Percentiles rank a stretch among this genome's conserved stretches.
Conservation (phyloP, 2,329 filamentous ascomycete genomes). For the Arthrocladium fulminans region DNA sequence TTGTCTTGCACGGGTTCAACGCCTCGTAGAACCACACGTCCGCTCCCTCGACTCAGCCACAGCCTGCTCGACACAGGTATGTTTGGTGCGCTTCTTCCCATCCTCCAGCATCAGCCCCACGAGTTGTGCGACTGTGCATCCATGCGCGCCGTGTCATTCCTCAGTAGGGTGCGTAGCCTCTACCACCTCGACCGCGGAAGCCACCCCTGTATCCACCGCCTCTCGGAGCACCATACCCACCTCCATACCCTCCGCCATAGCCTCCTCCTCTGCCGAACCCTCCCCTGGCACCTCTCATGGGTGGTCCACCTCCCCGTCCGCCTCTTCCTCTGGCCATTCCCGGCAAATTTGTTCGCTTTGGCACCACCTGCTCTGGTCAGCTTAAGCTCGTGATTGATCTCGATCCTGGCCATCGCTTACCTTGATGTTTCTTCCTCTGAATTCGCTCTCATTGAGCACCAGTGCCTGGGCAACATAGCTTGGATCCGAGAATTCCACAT, state of each 20-base stretch:
- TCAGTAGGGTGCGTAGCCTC: slow-evolving; percentile 46
- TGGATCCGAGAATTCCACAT: slow-evolving; percentile 95
- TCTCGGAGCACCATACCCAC: slow-evolving; percentile 16
- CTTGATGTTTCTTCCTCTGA: slow-evolving; percentile 92
- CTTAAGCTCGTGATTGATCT: not conserved
- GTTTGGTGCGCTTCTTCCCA: not conserved
- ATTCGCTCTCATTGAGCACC: slow-evolving; percentile 91
- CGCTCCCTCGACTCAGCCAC: too few species aligned
- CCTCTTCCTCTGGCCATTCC: slow-evolving; percentile 70
- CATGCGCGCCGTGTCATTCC: slow-evolving; percentile 6
- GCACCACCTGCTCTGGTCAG: slow-evolving; percentile 53
- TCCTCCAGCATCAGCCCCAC: not conserved
- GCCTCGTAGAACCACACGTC: too few species aligned
- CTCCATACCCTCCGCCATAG: slow-evolving; percentile 35
- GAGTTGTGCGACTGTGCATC: slow-evolving; percentile 2
- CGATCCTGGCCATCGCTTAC: slow-evolving; percentile 41
- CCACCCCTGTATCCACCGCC: slow-evolving; percentile 23
- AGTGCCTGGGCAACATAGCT: slow-evolving; percentile 86
- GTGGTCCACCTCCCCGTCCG: slow-evolving; percentile 47
- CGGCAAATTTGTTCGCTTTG: slow-evolving; percentile 93
- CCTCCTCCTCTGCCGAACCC: slow-evolving; percentile 23
- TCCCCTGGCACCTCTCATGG: slow-evolving; percentile 52
- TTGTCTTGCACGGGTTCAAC: too few species aligned
- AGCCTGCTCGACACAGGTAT: too few species aligned
- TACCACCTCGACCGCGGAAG: slow-evolving; percentile 37